Conservation (phyloP, 139 green algal genomes). For the Zygnema circumcarinatum region DNA sequence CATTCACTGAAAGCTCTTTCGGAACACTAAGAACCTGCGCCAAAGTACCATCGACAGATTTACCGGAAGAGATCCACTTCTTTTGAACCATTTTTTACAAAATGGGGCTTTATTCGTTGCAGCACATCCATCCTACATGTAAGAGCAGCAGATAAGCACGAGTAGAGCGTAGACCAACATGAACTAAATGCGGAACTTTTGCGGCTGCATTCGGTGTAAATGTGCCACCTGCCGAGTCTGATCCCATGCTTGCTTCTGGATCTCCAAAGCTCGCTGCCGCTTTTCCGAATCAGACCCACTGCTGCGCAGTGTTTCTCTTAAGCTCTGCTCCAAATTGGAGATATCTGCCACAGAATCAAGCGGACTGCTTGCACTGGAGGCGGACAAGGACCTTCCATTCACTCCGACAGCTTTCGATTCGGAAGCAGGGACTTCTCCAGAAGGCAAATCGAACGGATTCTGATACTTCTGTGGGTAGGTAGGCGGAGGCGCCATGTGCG, state of each 20-base stretch:
- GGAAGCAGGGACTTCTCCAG: not conserved
- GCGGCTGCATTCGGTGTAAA: too few species aligned
- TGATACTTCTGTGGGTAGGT: not conserved
- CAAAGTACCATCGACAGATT: not conserved
- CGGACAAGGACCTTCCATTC: not conserved
- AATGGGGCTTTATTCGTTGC: not conserved
- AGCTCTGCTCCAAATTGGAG: conserved; percentile 6
- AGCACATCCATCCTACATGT: not conserved
- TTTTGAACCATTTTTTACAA: not conserved
- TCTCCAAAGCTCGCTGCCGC: not conserved
- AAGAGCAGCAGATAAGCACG: not conserved
- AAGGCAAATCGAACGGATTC: not conserved
- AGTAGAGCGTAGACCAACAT: too few species aligned
- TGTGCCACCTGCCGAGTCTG: not conserved
- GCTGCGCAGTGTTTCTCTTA: not conserved
- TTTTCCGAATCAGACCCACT: conserved; percentile 2
- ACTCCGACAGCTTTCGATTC: too few species aligned
- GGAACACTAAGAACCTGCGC: not conserved
- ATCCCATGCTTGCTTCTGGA: conserved; percentile 17
- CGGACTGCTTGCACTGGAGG: not conserved
- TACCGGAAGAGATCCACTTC: too few species aligned
- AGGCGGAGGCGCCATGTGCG: not conserved
- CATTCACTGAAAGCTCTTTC: conserved; percentile 20
- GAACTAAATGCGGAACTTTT: too few species aligned
- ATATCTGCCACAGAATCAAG: not conserved